Evolutionary conservation across 371 early-diverging fungal genomes (phyloP).

Genomic region (Synchytrium microbalum): DNA sequence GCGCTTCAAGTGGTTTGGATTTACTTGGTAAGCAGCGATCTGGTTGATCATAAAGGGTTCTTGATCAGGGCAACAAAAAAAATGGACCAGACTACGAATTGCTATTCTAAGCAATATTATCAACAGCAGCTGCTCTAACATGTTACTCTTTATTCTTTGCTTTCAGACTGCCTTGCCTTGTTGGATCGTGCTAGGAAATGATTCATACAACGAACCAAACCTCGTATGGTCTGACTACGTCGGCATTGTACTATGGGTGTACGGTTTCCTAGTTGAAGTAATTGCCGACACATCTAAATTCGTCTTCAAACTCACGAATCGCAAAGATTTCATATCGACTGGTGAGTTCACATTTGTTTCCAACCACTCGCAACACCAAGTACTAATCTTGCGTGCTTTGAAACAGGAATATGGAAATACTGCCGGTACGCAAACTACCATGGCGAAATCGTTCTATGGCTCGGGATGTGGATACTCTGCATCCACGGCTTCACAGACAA

Average conservation of each 20-base stretch:
- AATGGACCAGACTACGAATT: too few relatives aligned
- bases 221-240: constrained; percentile 7
- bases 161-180: neutral
- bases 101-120: too few relatives aligned
- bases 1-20: too few relatives aligned
- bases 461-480: constrained; percentile 37
- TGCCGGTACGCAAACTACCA: constrained; percentile 43
- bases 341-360: constrained; percentile 11
- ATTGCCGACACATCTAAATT: constrained; percentile 36
- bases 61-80: too few relatives aligned
- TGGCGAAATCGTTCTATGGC: constrained; percentile 39
- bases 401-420: constrained; percentile 39
- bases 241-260: constrained; percentile 33
- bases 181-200: neutral
- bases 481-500: constrained; percentile 31
- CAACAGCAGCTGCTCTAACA: too few relatives aligned
- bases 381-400: constrained; percentile 19
- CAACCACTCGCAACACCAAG: constrained; percentile 19
- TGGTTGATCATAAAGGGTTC: too few relatives aligned
- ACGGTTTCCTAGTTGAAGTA: constrained; percentile 34
- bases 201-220: neutral
- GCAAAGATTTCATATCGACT: constrained; percentile 8
- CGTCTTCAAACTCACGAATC: constrained; percentile 11
- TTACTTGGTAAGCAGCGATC: too few relatives aligned
- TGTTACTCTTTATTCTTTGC: too few relatives aligned